Base-by-base conservation (phyloP, 2,329 filamentous ascomycete species). In the Trichophyton rubrum region DNA sequence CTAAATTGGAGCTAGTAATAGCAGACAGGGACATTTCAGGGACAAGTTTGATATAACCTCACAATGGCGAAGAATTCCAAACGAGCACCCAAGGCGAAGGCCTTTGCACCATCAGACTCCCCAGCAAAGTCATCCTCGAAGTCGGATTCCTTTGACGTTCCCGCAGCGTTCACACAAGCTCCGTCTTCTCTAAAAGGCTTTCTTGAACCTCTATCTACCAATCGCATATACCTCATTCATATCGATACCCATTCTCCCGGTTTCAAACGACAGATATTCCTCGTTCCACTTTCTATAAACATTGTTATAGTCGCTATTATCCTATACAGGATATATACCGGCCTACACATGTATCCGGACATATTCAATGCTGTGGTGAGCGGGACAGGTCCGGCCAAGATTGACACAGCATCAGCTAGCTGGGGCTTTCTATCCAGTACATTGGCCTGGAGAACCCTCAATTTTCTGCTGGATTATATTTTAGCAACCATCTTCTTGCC, bases 211-310 rank as follows among this genome's bases (percentile, higher is more conserved):
- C 84, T 96, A 62, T 81, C 84, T 62, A 78, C 81, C 60, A 75
- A 81, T 60, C 84, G 89, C 72, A 81, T 95, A 70, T 96, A 96
- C 80, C 82, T 96, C 68, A 80, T 87, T 33, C 90, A 96, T 77
- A 78, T 95, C 73, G 91, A 96, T 78, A 76, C 75, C 62, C 85
- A 87, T 63, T 84, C 85, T 0, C 73, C 75, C 20, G 78, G 80
- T 30, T 84, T 91, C 75, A 96, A 96, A 75, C 83, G 83, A 71
- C 87, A 89, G 68, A 87, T 95, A 68, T 96, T 96, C 74, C 68
- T 84, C 56, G 85, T 96, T 0, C 90, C 91, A 15, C 79, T 90
- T 17, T 72, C 85, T 17, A 84, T 96, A 74, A 96, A 96, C 73
- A 61, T 87, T 38, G 74, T 77, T 66, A 84, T 96, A 61, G 76